Base-by-base conservation (phyloP, 441 rosid species). In the Adansonia grandidieri region DNA sequence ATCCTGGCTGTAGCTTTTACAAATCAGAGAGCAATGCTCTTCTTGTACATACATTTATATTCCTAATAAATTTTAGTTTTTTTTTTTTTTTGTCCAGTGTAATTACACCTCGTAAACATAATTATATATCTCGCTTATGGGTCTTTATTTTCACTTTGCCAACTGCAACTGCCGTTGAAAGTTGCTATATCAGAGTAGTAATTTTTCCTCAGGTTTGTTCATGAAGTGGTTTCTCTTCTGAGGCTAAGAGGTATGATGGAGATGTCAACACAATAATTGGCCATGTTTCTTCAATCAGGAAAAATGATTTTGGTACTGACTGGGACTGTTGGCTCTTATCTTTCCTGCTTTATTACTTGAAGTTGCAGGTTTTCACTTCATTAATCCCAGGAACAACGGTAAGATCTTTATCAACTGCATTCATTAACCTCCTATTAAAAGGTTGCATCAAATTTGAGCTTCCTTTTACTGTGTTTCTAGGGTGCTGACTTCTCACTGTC, bases 1-100 rank as follows among this genome's bases (percentile, higher is more conserved):
- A 91, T 85, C 78, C 81, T 84, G 84, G 74, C 82, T 86, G 86
- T 85, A 90, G 89, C 86, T 85, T 83, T 79, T 82, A 83, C 84
- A 76, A 54, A 84, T 88, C 88, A 89, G 88, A 82, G 87, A 84
- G 85, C 86, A 82, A 84, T 78, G 86, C 83, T 45, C 58, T 86
- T 84, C 88, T 73, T 96, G 98, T 96, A 94, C 88, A 94, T 91
- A 88, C 90, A 86, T 89, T 87, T 85, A 79, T 82, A 81, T 90
- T 86, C 87, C 87, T 79, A 90, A 94, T 93, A 91, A 92, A 84
- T 87, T 83, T 37, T 78, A 85, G 82, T 80, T 84, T 83, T 72
- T 86, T 82, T 72, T 86, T 82, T 37, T 37, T 37, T 37, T 37
- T 37, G 75, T 71, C 86, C 89, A 68, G 76, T 48, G 71, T 68